Conservation (phyloP, 495 filamentous ascomycete species). For the Lasiosphaeria hispida region DNA sequence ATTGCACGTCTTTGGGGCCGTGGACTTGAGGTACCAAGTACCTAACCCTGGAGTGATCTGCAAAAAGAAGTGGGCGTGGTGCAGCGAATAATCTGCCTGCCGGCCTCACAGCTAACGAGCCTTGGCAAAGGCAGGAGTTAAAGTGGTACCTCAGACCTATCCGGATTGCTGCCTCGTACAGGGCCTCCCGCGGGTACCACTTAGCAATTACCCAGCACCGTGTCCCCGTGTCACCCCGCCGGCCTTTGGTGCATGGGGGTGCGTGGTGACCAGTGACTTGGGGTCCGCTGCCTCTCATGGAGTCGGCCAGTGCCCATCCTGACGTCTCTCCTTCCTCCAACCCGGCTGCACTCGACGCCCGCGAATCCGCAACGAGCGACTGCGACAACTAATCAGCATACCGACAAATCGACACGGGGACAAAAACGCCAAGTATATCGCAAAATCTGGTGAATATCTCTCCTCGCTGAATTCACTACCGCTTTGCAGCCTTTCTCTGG, state of each 20-base stretch:
- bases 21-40: no score
- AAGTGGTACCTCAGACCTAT: constrained; percentile 2
- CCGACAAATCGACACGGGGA: no score
- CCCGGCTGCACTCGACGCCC: background rate
- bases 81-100: constrained; percentile 3
- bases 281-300: no score
- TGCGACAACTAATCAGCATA: no score
- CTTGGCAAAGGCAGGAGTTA: constrained; percentile 8
- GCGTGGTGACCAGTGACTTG: no score
- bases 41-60: background rate
- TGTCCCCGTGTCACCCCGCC: background rate
- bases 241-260: background rate
- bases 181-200: background rate
- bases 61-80: background rate
- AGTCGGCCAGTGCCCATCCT: background rate
- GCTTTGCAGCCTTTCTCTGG: background rate
- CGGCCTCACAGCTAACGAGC: background rate
- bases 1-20: no score
- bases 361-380: no score
- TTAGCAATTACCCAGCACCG: constrained; percentile 2
- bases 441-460: no score
- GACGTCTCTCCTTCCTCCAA: constrained; percentile 4
- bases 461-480: no score
- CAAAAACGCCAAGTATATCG: no score
- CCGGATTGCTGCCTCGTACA: background rate